These are phyloP conservation scores for Sporothrix inflata DNA, from an alignment of 2,329 filamentous ascomycete species.

Conservation along the genomic window DNA sequence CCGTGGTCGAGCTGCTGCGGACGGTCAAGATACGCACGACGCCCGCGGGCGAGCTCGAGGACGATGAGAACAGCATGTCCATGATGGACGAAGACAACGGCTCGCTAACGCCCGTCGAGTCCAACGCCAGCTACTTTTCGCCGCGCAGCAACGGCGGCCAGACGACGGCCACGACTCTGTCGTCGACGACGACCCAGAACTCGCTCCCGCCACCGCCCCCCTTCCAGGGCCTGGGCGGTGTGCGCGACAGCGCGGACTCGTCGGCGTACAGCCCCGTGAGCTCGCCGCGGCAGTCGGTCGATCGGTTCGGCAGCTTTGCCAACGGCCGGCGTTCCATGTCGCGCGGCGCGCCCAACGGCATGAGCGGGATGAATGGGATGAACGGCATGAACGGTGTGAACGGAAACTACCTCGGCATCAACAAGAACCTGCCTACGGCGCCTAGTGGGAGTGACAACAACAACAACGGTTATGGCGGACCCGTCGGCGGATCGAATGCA, in stretches of 20 bases:
- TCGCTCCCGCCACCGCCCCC: constrained; percentile 56
- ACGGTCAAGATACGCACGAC: constrained; percentile 81
- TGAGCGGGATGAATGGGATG: not conserved
- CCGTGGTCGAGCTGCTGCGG: constrained; percentile 83
- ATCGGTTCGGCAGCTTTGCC: constrained; percentile 43
- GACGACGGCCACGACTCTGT: constrained; percentile 41
- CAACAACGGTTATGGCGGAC: not conserved
- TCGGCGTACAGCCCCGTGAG: constrained; percentile 76
- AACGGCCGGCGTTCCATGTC: constrained; percentile 34
- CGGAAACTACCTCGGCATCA: constrained; percentile 44
- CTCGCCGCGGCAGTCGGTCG: constrained; percentile 64
- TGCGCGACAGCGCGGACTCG: constrained; percentile 66
- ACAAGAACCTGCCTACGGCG: constrained; percentile 43
- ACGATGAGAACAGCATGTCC: constrained; percentile 64
- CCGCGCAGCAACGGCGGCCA: constrained; percentile 45
- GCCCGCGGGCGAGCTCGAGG: constrained; percentile 73
- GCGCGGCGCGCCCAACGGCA: constrained; percentile 26
- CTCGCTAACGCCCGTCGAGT: constrained; percentile 23
- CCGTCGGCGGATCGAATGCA: not conserved
- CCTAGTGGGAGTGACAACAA: constrained; percentile 42
- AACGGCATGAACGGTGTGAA: constrained; percentile 32
- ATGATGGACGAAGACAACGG: constrained; percentile 55
- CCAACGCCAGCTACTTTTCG: constrained; percentile 16
- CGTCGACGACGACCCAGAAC: constrained; percentile 41
- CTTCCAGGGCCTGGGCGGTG: constrained; percentile 61